Evolutionary conservation across 495 filamentous ascomycete species (phyloP).

Genomic region (Xylaria flabelliformis): DNA sequence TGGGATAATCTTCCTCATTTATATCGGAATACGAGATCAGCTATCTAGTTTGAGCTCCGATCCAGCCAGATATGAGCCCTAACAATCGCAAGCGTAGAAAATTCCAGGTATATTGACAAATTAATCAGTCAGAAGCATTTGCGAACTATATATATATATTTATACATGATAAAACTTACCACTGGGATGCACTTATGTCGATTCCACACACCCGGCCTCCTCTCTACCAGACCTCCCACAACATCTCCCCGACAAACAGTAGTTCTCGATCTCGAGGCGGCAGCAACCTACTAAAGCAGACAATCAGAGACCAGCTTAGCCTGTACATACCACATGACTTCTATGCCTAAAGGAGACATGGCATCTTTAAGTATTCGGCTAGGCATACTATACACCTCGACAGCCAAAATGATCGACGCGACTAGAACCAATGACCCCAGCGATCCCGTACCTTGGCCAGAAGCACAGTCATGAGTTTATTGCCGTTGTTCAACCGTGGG

Average conservation of each 20-base stretch:
- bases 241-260: conserved; percentile 47
- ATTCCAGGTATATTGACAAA: conserved; percentile 30
- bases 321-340: background rate
- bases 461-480: background rate
- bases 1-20: too few relatives aligned
- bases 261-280: conserved; percentile 30
- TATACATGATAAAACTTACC: too few relatives aligned
- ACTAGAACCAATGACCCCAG: background rate
- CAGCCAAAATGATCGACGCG: background rate
- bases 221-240: too few relatives aligned
- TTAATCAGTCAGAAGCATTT: conserved; percentile 2
- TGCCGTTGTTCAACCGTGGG: background rate
- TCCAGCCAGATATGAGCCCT: too few relatives aligned
- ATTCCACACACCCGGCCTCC: too few relatives aligned
- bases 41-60: too few relatives aligned
- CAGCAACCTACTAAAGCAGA: conserved; percentile 39
- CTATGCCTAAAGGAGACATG: background rate
- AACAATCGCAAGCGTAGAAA: too few relatives aligned
- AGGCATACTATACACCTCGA: background rate
- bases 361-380: background rate
- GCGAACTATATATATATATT: too few relatives aligned
- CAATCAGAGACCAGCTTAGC: conserved; percentile 3
- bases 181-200: too few relatives aligned
- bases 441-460: background rate
- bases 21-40: too few relatives aligned